These are phyloP conservation scores for Colletotrichum noveboracense DNA, from an alignment of 2,329 filamentous ascomycete species.

Conservation along the genomic window DNA sequence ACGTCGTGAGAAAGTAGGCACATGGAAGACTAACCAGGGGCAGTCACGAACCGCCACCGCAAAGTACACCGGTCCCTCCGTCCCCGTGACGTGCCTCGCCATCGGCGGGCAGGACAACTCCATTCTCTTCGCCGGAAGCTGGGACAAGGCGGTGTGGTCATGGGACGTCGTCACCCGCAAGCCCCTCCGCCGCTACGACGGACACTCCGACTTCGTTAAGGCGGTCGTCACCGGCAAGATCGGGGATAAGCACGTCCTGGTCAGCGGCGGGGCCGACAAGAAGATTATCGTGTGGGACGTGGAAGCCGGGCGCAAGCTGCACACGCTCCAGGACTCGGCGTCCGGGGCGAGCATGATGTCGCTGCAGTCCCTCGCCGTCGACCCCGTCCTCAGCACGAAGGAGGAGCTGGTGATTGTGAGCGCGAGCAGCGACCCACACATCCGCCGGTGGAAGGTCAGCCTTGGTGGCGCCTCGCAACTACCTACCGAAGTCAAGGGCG, in stretches of 20 bases:
- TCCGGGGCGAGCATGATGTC: conserved; percentile 71
- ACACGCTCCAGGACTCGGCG: conserved; percentile 76
- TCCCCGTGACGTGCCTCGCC: conserved; percentile 80
- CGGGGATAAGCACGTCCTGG: conserved; percentile 64
- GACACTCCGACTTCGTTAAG: conserved; percentile 93
- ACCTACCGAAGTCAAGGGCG: conserved; percentile 36
- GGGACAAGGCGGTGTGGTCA: conserved; percentile 92
- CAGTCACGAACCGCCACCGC: conserved; percentile 10
- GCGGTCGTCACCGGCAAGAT: conserved; percentile 69
- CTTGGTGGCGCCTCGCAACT: conserved; percentile 60
- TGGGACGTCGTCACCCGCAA: conserved; percentile 71
- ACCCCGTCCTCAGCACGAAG: conserved; percentile 63
- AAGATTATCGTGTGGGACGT: conserved; percentile 87
- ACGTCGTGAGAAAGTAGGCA: not conserved
- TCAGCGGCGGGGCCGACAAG: conserved; percentile 80
- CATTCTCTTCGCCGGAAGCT: conserved; percentile 84
- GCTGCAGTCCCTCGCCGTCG: conserved; percentile 79
- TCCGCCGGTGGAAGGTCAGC: conserved; percentile 76
- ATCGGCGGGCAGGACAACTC: conserved; percentile 61
- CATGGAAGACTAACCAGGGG: not conserved
- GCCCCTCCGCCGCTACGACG: conserved; percentile 66
- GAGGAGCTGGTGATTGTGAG: conserved; percentile 70
- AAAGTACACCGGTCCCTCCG: conserved; percentile 73
- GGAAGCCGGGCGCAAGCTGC: conserved; percentile 68
- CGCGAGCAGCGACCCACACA: conserved; percentile 80